Percentiles rank a stretch among this genome's conserved stretches.
Conservation (phyloP, 805 yeast genomes). For the Cyberlindnera misumaiensis region DNA sequence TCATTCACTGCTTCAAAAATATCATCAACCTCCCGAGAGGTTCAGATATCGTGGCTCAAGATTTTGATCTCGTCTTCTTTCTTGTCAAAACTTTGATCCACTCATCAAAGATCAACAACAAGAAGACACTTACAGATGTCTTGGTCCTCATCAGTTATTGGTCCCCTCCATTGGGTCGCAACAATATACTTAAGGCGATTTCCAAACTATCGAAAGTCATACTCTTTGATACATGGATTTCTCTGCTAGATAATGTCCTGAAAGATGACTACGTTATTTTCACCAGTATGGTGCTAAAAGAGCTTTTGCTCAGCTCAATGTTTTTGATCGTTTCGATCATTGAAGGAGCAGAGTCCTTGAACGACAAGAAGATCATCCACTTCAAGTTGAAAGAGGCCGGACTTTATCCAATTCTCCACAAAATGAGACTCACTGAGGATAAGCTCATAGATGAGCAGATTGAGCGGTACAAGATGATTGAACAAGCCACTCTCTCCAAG, state of each 20-base stretch:
- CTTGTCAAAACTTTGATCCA: conserved; percentile 39
- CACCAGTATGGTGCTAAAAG: conserved; percentile 15
- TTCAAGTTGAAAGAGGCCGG: conserved; percentile 33
- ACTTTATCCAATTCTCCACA: conserved; percentile 25
- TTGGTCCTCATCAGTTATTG: conserved; percentile 27
- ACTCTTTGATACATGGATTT: conserved; percentile 20
- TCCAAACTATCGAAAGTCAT: conserved; percentile 10
- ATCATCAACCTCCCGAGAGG: conserved; percentile 32
- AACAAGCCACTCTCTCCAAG: conserved; percentile 7
- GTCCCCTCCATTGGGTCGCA: conserved; percentile 25
- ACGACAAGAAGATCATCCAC: conserved; percentile 21
- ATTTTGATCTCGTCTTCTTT: conserved; percentile 22
- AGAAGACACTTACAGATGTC: conserved; percentile 49
- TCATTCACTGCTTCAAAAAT: conserved; percentile 44
- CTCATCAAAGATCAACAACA: conserved; percentile 44
- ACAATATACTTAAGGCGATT: conserved; percentile 22
- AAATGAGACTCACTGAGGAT: conserved; percentile 34
- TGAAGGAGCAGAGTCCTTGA: conserved; percentile 20
- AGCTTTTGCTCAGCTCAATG: conserved; percentile 15
- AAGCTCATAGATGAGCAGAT: conserved; percentile 25
- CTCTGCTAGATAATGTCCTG: conserved; percentile 6
- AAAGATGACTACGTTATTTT: conserved; percentile 16
- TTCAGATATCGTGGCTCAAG: conserved; percentile 21
- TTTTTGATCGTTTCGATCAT: conserved; percentile 18
- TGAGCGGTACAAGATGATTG: conserved; percentile 15